Evolutionary conservation across 2,329 filamentous ascomycete genomes (phyloP).

Genomic region (Fusarium odoratissimum): DNA sequence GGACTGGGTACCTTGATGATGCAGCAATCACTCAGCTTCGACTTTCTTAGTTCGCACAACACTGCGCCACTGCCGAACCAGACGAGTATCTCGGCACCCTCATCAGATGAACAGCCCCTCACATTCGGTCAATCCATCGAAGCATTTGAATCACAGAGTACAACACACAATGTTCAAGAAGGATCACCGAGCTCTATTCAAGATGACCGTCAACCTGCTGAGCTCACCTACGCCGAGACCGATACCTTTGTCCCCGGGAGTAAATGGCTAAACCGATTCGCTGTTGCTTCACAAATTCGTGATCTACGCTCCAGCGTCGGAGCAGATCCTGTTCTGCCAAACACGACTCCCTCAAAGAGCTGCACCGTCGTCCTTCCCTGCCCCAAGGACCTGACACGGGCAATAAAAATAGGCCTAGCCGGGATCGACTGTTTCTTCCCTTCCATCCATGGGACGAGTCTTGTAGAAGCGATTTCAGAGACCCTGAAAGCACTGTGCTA

Average conservation of each 20-base stretch:
- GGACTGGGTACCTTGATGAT: neutral
- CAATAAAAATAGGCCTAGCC: neutral
- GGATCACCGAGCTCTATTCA: neutral
- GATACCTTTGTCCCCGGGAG: neutral
- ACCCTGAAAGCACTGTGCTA: neutral
- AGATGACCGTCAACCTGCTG: neutral
- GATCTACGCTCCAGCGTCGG: neutral
- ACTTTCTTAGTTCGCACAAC: neutral
- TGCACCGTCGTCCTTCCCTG: neutral
- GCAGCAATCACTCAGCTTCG: neutral
- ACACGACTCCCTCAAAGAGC: neutral
- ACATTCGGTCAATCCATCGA: neutral
- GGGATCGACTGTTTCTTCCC: neutral
- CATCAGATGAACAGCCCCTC: neutral
- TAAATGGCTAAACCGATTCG: neutral
- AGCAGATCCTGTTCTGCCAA: neutral
- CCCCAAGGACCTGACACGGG: neutral
- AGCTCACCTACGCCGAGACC: neutral
- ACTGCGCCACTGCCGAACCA: neutral
- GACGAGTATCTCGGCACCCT: neutral
- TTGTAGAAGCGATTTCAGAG: neutral
- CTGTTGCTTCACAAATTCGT: neutral
- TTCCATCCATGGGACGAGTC: neutral
- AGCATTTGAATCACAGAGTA: neutral
- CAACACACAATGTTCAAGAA: neutral